phyloP scores from a whole-genome alignment of 257 asterid genomes.

The Solanum rostratum region DNA sequence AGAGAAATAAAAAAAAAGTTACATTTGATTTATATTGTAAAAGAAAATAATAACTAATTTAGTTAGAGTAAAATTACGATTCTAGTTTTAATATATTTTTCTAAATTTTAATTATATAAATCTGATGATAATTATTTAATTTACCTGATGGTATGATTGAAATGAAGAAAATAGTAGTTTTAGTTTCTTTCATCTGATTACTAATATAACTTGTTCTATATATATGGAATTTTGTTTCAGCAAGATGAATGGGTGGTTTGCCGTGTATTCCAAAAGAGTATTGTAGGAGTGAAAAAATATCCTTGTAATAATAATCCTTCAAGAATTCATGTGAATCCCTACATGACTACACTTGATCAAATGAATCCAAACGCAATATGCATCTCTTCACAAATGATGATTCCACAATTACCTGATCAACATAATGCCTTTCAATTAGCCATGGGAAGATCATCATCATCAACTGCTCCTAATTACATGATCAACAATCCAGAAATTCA shows the following conservation, averaged over 20 bases:
- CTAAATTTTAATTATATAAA: too few relatives aligned
- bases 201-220: too few relatives aligned
- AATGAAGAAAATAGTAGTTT: not conserved
- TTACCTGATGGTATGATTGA: too few relatives aligned
- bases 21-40: too few relatives aligned
- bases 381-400: slow-evolving; percentile 30
- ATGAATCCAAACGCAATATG: slow-evolving; percentile 13
- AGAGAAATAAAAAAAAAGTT: too few relatives aligned
- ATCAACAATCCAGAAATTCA: slow-evolving; percentile 50
- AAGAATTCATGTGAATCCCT: slow-evolving; percentile 21
- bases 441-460: not conserved
- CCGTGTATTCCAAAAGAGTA: slow-evolving; percentile 80
- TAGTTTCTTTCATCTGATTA: too few relatives aligned
- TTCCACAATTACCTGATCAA: slow-evolving; percentile 25
- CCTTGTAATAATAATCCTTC: slow-evolving; percentile 39
- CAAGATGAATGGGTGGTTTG: slow-evolving; percentile 98
- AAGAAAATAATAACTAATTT: too few relatives aligned
- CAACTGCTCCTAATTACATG: slow-evolving; percentile 8
- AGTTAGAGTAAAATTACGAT: too few relatives aligned
- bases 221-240: slow-evolving; percentile 13
- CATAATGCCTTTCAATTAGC: slow-evolving; percentile 24
- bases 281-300: slow-evolving; percentile 54
- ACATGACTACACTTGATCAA: slow-evolving; percentile 28
- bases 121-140: too few relatives aligned
- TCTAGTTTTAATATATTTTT: too few relatives aligned